These are phyloP conservation scores for Penicillium robsamsonii DNA, from an alignment of 495 filamentous ascomycete species.

Conservation along the genomic window DNA sequence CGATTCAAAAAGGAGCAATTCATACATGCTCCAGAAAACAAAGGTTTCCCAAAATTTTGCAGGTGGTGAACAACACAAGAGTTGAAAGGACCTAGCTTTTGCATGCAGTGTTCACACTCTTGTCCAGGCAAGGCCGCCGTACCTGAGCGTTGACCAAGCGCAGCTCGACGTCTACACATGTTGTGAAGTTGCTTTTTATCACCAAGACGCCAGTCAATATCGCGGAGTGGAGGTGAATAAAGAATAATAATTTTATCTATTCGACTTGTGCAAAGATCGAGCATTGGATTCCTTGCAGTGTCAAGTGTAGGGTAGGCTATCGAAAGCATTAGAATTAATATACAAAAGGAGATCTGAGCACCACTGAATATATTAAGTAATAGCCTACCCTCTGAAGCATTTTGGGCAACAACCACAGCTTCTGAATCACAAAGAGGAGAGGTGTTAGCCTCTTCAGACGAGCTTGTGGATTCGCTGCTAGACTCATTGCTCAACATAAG, in stretches of 20 bases:
- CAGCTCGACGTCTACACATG: not conserved
- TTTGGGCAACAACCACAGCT: not conserved
- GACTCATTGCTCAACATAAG: not conserved
- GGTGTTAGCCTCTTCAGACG: not conserved
- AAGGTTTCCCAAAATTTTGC: fast-evolving
- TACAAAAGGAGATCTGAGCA: not conserved
- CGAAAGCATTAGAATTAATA: not conserved
- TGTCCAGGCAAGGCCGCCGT: not conserved
- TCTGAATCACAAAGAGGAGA: not conserved
- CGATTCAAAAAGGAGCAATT: not conserved
- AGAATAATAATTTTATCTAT: fast-evolving
- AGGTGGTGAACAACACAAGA: not conserved
- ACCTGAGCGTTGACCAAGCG: not conserved
- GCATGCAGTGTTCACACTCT: not conserved
- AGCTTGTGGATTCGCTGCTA: not conserved
- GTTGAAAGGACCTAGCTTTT: not conserved
- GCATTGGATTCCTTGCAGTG: not conserved
- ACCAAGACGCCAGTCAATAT: not conserved
- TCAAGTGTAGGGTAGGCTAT: not conserved
- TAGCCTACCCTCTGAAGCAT: not conserved
- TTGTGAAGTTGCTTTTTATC: not conserved
- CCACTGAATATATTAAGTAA: not conserved
- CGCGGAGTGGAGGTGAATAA: not conserved
- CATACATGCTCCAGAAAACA: not conserved
- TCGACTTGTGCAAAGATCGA: not conserved